Percentiles rank a stretch among this genome's conserved stretches.
Evolutionary conservation across 2,329 filamentous ascomycete genomes (phyloP).

Genomic region (Aspergillus sp.): DNA sequence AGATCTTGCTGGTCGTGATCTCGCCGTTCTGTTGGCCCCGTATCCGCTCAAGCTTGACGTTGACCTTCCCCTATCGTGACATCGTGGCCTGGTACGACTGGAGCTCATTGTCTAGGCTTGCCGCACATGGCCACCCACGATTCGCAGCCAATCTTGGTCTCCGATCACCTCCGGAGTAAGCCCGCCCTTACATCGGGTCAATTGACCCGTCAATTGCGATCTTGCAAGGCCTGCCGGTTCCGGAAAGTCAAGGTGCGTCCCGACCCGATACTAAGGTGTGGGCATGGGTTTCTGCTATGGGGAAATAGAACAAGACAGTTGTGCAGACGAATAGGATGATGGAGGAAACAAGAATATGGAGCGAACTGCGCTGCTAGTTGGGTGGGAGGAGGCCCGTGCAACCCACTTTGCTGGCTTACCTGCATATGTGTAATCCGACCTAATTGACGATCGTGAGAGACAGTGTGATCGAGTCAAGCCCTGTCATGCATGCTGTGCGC

Average conservation of each 20-base stretch:
- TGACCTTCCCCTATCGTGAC: conserved; percentile 1
- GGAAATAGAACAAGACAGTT: background rate
- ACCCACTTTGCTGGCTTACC: background rate
- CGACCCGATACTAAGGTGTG: conserved; percentile 11
- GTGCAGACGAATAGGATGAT: background rate
- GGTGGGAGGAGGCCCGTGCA: background rate
- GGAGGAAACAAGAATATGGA: background rate
- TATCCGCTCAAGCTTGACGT: conserved; percentile 16
- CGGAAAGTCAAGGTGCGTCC: conserved; percentile 43
- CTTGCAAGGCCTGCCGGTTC: conserved; percentile 41
- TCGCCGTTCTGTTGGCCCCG: conserved; percentile 31
- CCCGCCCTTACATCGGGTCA: conserved; percentile 12
- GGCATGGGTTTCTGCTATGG: background rate
- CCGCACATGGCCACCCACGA: conserved; percentile 27
- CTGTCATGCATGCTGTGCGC: conserved; percentile 43
- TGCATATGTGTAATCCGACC: background rate
- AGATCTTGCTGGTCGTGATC: conserved; percentile 34
- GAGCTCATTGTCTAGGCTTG: conserved; percentile 13
- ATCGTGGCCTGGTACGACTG: conserved; percentile 6
- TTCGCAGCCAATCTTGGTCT: conserved; percentile 21
- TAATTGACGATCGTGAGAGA: conserved; percentile 11
- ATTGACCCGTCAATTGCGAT: conserved; percentile 38
- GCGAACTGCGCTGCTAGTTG: background rate
- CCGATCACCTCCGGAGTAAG: conserved; percentile 24
- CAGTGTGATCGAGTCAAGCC: conserved; percentile 44